Evolutionary conservation across 371 early-diverging fungal species (phyloP).

Genomic region (Mortierella sp.): DNA sequence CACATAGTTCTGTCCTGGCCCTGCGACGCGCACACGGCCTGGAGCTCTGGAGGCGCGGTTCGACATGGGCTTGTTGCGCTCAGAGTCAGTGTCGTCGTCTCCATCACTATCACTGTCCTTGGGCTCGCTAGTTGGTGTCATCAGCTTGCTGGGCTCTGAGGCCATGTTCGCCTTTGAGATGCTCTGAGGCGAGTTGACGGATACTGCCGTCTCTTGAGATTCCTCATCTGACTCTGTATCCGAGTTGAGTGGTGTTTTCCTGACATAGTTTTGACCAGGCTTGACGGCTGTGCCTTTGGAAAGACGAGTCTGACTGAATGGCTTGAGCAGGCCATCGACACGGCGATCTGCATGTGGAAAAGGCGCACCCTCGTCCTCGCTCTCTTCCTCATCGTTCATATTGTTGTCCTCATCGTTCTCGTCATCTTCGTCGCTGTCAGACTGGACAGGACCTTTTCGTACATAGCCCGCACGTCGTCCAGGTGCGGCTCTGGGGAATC

Average conservation of each 20-base stretch:
- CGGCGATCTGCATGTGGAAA: neutral
- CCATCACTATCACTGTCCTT: neutral
- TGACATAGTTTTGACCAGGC: slow-evolving; percentile 45
- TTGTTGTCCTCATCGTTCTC: slow-evolving; percentile 11
- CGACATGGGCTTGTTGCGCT: slow-evolving; percentile 4
- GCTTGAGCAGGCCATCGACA: neutral
- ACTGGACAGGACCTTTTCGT: slow-evolving; percentile 30
- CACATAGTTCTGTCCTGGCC: slow-evolving; percentile 44
- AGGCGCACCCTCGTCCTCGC: neutral
- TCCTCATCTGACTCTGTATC: slow-evolving; percentile 45
- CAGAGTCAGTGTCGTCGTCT: slow-evolving; percentile 13
- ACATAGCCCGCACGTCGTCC: slow-evolving; percentile 31
- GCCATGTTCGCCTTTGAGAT: too few species aligned
- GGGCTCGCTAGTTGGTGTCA: neutral
- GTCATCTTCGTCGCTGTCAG: slow-evolving; percentile 14
- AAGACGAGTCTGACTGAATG: slow-evolving; percentile 5
- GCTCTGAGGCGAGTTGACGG: too few species aligned
- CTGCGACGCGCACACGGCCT: slow-evolving; percentile 17
- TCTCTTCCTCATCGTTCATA: neutral
- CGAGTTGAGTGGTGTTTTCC: slow-evolving; percentile 36
- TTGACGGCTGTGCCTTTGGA: slow-evolving; percentile 3
- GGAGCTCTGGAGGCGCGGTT: slow-evolving; percentile 13
- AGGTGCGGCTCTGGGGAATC: slow-evolving; percentile 6
- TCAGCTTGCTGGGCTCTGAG: neutral
- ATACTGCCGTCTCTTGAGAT: neutral